Base-by-base conservation (phyloP, 2,329 filamentous ascomycete species). In the Verticillium longisporum region DNA sequence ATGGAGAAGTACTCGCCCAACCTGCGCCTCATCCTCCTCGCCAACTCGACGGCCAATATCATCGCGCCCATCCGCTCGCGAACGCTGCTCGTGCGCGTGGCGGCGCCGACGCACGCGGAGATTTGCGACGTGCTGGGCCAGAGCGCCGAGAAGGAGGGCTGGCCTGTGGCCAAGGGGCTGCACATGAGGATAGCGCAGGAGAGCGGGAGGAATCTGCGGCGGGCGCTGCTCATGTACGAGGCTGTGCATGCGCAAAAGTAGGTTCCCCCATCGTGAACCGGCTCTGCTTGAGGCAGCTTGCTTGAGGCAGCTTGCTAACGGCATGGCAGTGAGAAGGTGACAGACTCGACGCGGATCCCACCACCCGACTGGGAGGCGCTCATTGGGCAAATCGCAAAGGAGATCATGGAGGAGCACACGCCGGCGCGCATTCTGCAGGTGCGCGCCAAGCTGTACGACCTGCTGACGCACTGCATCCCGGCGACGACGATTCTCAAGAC, bases 1-100 rank as follows among this genome's bases (percentile, higher is more conserved):
- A 99, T 99, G 95, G 95, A 99, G 78, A 99, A 99, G 76, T 99
- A 99, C 81, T 96, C 91, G 70, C 93, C 94, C 14, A 99, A 99
- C 73, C 71, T 99, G 71, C 85, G 95, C 26, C 77, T 99, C 68
- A 98, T 99, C 57, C 79, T 99, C 63, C 79, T 99, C 63, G 95
- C 95, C 57, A 98, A 98, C 73, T 96, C 91, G 67, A 99, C 95
- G 26, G 93, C 93, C 65, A 98, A 98, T 71, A 99, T 99, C 69
- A 99, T 99, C 74, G 94, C 95, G n/a, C 95, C 95, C 0, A 99
- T 99, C 72, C 86, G 94, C 66, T 96, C 91, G 69, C 84, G 95
- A 75, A 97, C 93, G 59, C 80, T 99, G 73, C 83, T 99, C 57
- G 92, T 99, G 60, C 85, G 95, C 66, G 95, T 99, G 32, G 88